Evolutionary conservation across 2,329 filamentous ascomycete genomes (phyloP), one percentile per base, ranked within the genome.

Genomic region (Tolypocladium tropicale): DNA sequence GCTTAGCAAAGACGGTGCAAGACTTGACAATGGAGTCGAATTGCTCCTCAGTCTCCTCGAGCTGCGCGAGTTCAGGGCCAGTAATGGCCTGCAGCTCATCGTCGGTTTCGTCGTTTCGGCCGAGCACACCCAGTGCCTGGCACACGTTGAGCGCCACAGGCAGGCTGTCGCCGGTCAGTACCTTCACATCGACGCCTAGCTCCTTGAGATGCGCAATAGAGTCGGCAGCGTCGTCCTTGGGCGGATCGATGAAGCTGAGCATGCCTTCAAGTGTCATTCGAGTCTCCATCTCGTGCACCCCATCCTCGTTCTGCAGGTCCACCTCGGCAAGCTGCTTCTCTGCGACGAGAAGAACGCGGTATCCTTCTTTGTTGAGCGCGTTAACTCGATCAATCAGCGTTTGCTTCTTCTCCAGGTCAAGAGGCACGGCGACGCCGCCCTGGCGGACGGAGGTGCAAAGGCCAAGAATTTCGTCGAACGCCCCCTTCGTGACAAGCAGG

Each of bases 401-500:
- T 11, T 57, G 55, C 6, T 57, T 58, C 41, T 55, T 57, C 3
- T 59, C 55, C 2, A 52, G 53, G 41, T 63, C 63, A 16, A 66
- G 56, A 1, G 59, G 51, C 7, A 61, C 53, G 4, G 59, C 57
- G 11, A 60, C 52, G 14, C 56, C 57, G 9, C 53, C 57, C 11
- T 59, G 57, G 6, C 62, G 60, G 3, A 65, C 57, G 3, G 52
- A 49, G 10, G 55, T 55, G 58, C 64, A 66, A 7, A 64, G 56
- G 11, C 56, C 51, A 5, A 65, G 57, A 1, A 68, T 61, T 32
- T 68, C 66, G 34, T 67, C 65, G 10, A 67, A 67, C 3, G 62
- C 65, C 32, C 66, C 65, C 43, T 67, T 67, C 57, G 63, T 65
- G 14, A 67, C 64, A 25, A 68, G 59, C 55, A 68, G 61, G 28